phyloP scores from a whole-genome alignment of 2,329 filamentous ascomycete genomes.

The Xylariaceae sp. region DNA sequence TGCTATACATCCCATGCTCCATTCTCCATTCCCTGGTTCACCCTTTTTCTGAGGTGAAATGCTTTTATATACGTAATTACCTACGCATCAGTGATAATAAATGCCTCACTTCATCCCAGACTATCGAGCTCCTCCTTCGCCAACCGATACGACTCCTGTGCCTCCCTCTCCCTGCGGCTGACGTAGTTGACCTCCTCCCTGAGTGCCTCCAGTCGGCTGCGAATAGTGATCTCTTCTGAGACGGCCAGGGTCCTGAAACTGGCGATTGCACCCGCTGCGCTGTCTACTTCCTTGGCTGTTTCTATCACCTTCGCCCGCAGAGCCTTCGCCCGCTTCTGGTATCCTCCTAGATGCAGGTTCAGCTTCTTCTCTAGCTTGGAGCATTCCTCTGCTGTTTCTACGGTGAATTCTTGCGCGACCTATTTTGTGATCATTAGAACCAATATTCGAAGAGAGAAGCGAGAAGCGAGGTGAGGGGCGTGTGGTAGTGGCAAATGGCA shows the following conservation, averaged over 20 bases:
- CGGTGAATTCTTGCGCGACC: slow-evolving; percentile 67
- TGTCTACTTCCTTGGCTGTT: slow-evolving; percentile 67
- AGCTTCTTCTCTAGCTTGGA: slow-evolving; percentile 93
- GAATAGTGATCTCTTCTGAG: slow-evolving; percentile 72
- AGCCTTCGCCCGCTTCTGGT: slow-evolving; percentile 77
- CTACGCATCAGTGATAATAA: slow-evolving; percentile 16
- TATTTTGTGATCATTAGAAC: slow-evolving; percentile 29
- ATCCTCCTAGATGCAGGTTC: slow-evolving; percentile 79
- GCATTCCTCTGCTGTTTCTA: slow-evolving; percentile 68
- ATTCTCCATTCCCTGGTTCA: background rate
- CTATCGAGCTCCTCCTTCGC: slow-evolving; percentile 71
- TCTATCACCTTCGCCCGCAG: slow-evolving; percentile 74
- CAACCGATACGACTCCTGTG: slow-evolving; percentile 76
- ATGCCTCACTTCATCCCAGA: slow-evolving; percentile 39
- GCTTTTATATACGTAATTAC: background rate
- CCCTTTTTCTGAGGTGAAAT: no score
- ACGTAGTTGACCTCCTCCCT: slow-evolving; percentile 81
- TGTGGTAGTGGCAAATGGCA: no score
- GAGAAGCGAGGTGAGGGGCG: no score
- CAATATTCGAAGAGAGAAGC: no score
- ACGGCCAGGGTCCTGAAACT: slow-evolving; percentile 70
- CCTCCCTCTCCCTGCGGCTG: slow-evolving; percentile 76
- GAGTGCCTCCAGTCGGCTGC: slow-evolving; percentile 64
- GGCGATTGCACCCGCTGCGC: slow-evolving; percentile 65
- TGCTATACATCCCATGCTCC: background rate